These are phyloP conservation scores for Botrytis byssoidea DNA, from an alignment of 2,329 filamentous ascomycete species.

Conservation along the genomic window DNA sequence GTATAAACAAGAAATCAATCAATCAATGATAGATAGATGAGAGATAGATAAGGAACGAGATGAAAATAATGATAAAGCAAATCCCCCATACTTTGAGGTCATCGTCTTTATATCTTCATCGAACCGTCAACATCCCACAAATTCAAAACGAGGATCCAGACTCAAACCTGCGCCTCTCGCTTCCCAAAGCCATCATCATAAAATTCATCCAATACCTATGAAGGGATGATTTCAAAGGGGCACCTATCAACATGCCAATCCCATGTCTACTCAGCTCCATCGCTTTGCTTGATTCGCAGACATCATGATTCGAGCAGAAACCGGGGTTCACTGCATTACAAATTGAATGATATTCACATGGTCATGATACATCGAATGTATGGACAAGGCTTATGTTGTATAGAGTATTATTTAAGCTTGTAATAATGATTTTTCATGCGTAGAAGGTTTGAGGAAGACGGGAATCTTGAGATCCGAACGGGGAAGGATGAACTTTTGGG, in stretches of 20 bases:
- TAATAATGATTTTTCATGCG: neutral
- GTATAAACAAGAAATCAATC: slow-evolving; percentile 11
- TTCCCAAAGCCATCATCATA: neutral
- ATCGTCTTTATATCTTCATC: neutral
- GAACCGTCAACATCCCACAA: neutral
- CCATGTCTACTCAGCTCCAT: neutral
- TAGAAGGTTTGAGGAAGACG: neutral
- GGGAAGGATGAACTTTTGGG: neutral
- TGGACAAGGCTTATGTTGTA: neutral
- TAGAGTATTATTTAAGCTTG: neutral
- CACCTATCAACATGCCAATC: neutral
- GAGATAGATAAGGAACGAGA: slow-evolving; percentile 17
- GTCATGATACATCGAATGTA: neutral
- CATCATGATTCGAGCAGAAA: neutral
- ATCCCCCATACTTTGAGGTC: neutral
- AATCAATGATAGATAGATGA: neutral
- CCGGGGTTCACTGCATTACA: neutral
- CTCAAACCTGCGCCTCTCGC: neutral
- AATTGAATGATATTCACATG: neutral
- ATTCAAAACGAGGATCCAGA: neutral
- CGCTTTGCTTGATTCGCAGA: neutral
- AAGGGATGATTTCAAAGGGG: neutral
- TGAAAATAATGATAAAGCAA: neutral
- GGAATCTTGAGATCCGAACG: slow-evolving; percentile 2
- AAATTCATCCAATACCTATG: neutral